Evolutionary conservation across 345 rosid species (phyloP), one percentile per base, ranked within the genome.

Genomic region (Mallotus nudiflorus): DNA sequence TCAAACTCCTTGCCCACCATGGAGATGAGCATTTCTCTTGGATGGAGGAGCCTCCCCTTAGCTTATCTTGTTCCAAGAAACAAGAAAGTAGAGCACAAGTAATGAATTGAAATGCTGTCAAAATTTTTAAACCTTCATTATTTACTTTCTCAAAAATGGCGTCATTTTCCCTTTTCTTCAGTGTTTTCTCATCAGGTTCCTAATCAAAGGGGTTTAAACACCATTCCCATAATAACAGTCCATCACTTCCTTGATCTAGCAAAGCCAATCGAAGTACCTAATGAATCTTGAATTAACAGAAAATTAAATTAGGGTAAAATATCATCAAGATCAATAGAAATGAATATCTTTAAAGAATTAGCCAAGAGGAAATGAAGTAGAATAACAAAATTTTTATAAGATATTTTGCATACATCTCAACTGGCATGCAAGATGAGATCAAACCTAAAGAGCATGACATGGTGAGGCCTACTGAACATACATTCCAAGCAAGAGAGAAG

Each of bases 381-480:
- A 9, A 45, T n/a, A 28, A 39, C 55, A 64, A 29, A 69, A 44
- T 3, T n/a, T n/a, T n/a, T 46, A 44, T 56, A 45, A 29, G 64
- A 45, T 28, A 57, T 19, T n/a, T 59, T 48, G 29, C 55, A 44
- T 68, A 8, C 22, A 71, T 35, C 62, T 62, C 42, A 61, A 18
- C 9, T 51, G 39, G 8, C 67, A 52, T 53, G 22, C 16, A 70
- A n/a, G n/a, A n/a, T 11, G 66, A 49, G 48, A 27, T 9, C 67
- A 50, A 52, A 63, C 68, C 64, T 65, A 19, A 57, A 31, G 19
- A 27, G 12, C 60, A 49, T 25, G 10, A 58, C 40, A 44, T 15
- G 7, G 16, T 20, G 29, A 18, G 35, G 35, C 53, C 68, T 62
- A 53, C 68, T 39, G 37, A 64, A 62, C 62, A 35, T 25, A 55